Base-by-base conservation (phyloP, 768 basidiomycete species). In the Amanita thiersii region DNA sequence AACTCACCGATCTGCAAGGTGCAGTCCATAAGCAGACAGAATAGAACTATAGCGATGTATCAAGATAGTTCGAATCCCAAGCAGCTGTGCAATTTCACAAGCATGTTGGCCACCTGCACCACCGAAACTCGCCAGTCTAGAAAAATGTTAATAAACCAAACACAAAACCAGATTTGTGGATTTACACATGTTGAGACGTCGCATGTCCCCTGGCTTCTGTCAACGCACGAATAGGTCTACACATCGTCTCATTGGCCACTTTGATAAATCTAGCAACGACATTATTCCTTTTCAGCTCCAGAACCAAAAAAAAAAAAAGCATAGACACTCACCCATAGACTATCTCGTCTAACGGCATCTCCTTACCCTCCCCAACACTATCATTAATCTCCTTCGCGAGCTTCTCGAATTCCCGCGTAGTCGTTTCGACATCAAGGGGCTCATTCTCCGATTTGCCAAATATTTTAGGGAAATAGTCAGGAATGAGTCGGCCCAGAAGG, bases 181-280 rank as follows among this genome's bases (percentile, higher is more conserved):
- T 65, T 9, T 55, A 73, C 75, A 70, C 61, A 53, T 96, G 92
- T 50, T 79, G 80, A 1, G 77, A 72, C 0, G 86, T 86, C 2
- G 87, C 82, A 58, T 88, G 77, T 18, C 92, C 92, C 32, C 86
- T 69, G 1, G 90, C 88, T 58, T 96, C 92, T 0, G 92, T 96
- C 49, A 94, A 59, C 1, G 89, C 80, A 2, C 93, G 79, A 43
- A 97, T 94, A 5, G 93, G 93, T 35, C 93, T 68, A 49, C 82
- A 86, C 92, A 97, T 97, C 0, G 89, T 92, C 65, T 97, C 93
- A 51, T 96, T 96, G 6, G 92, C 92, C 7, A 94, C 91, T 54
- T 92, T 89, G 63, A 97, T 84, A 60, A 92, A 96, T 3, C 91
- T 89, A n/a, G n/a, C n/a, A n/a, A 37, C 4, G n/a, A 3, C 31